Conservation (phyloP, 2,329 filamentous ascomycete genomes). For the Thelonectria olida region DNA sequence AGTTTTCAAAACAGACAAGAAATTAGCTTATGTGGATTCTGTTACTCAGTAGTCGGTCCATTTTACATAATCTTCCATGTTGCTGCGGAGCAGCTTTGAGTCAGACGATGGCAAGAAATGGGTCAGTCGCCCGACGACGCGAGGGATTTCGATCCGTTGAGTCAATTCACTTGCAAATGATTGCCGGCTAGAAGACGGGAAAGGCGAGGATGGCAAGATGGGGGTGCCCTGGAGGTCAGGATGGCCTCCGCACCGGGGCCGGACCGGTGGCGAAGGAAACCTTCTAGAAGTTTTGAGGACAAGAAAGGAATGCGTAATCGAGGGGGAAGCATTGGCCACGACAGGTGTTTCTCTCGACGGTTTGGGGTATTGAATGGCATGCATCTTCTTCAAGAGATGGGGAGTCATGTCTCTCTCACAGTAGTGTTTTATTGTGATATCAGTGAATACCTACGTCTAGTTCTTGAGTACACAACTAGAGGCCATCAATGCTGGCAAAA, state of each 20-base stretch:
- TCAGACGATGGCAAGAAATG: slow-evolving; percentile 17
- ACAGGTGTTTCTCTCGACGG: background rate
- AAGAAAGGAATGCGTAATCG: slow-evolving; percentile 10
- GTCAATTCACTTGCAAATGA: background rate
- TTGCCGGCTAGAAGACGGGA: background rate
- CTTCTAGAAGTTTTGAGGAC: background rate
- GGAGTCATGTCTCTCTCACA: too few relatives aligned
- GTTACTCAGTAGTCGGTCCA: slow-evolving; percentile 25
- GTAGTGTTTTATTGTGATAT: too few relatives aligned
- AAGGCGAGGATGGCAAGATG: background rate
- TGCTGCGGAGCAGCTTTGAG: slow-evolving; percentile 10
- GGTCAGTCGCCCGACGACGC: slow-evolving; percentile 3
- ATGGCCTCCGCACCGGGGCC: too few relatives aligned
- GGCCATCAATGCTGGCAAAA: background rate
- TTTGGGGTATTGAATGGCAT: background rate
- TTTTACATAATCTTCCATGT: slow-evolving; percentile 26
- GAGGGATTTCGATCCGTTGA: background rate
- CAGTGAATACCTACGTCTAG: too few relatives aligned
- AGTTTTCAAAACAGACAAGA: background rate
- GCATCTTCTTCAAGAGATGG: too few relatives aligned
- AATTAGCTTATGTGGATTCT: slow-evolving; percentile 20
- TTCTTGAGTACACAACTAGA: too few relatives aligned
- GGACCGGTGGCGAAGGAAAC: slow-evolving; percentile 6
- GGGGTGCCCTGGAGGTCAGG: too few relatives aligned
- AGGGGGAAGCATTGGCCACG: slow-evolving; percentile 14